phyloP scores from a whole-genome alignment of 495 filamentous ascomycete genomes.

The Aspergillus taichungensis region DNA sequence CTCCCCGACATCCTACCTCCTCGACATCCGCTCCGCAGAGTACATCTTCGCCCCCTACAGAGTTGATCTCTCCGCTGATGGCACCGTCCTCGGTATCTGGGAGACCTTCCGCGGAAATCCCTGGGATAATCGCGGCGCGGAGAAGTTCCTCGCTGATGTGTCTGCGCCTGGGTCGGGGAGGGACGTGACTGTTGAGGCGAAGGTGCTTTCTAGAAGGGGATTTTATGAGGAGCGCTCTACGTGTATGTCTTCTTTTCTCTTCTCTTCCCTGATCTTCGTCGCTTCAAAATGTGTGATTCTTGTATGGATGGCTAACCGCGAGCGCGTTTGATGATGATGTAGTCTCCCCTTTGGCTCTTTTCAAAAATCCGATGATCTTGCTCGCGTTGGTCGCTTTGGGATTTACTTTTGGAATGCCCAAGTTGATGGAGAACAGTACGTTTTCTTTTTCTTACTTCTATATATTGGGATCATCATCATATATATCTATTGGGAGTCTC shows the following conservation, averaged over 20 bases:
- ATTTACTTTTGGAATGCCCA: constrained; percentile 82
- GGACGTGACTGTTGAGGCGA: constrained; percentile 48
- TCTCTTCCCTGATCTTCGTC: background rate
- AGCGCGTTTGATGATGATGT: constrained; percentile 3
- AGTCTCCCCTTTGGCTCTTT: constrained; percentile 57
- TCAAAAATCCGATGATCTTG: constrained; percentile 93
- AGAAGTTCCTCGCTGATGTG: constrained; percentile 31
- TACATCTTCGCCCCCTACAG: constrained; percentile 67
- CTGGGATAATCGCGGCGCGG: constrained; percentile 72
- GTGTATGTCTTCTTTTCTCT: constrained; percentile 29
- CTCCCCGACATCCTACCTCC: constrained; percentile 58
- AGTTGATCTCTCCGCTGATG: constrained; percentile 55
- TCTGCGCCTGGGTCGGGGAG: constrained; percentile 3
- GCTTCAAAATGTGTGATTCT: background rate
- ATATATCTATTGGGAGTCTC: background rate
- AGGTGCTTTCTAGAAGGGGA: constrained; percentile 51
- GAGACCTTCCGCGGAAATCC: constrained; percentile 83
- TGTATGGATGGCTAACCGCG: background rate
- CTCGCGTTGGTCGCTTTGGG: constrained; percentile 72
- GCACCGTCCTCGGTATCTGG: constrained; percentile 52
- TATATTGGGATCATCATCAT: no score
- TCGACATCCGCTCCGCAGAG: constrained; percentile 65
- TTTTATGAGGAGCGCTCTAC: constrained; percentile 65
- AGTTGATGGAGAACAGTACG: constrained; percentile 92
- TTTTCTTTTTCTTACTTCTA: constrained; percentile 9